Percentiles rank a stretch among this genome's conserved stretches.
These are phyloP conservation scores for Amanita muscaria DNA, from an alignment of 768 basidiomycete species.

Conservation along the genomic window DNA sequence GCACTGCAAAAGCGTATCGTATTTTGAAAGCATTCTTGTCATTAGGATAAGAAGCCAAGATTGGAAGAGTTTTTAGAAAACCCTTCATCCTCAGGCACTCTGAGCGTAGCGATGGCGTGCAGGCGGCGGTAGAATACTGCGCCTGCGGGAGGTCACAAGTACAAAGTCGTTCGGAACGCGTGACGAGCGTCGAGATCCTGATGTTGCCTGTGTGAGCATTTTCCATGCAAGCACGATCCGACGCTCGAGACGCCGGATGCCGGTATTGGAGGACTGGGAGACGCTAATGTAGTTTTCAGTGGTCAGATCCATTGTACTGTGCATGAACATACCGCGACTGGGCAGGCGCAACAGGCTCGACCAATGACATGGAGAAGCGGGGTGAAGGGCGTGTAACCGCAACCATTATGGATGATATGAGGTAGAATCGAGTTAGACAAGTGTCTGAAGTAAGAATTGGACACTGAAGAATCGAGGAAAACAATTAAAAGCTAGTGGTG, in stretches of 20 bases:
- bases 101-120: neutral
- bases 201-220: conserved; percentile 42
- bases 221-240: conserved; percentile 57
- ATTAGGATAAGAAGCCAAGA: neutral
- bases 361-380: conserved; percentile 23
- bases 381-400: conserved; percentile 9
- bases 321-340: conserved; percentile 8
- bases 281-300: too few species aligned
- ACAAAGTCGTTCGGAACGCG: conserved; percentile 53
- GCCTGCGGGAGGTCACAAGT: conserved; percentile 47
- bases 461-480: neutral
- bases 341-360: conserved; percentile 12
- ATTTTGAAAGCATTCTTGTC: neutral
- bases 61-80: too few species aligned
- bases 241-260: conserved; percentile 43
- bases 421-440: neutral
- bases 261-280: conserved; percentile 17
- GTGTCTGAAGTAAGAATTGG: neutral
- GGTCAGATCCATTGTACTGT: too few species aligned
- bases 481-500: neutral
- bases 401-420: conserved; percentile 6
- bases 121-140: conserved; percentile 30
- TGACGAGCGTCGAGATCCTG: conserved; percentile 43
- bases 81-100: neutral
- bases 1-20: too few species aligned